Evolutionary conservation across 2,329 filamentous ascomycete species (phyloP), one percentile per base, ranked within the genome.

Genomic region (Beauveria varroae): DNA sequence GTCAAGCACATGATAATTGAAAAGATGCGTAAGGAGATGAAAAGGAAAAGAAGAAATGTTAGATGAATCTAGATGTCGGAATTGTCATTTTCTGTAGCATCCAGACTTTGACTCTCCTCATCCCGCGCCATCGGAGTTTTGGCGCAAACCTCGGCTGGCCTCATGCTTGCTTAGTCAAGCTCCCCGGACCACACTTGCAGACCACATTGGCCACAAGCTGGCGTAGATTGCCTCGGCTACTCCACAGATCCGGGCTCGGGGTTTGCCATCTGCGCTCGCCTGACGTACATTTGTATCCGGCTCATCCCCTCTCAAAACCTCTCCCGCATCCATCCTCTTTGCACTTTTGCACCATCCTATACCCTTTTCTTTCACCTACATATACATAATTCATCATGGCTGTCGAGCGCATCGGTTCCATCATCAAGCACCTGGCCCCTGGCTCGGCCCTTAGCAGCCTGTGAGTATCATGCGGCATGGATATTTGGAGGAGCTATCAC

Each of bases 351-450:
- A 46, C 55, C 40, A 54, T 51, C 24, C 61, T 20, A 51, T 24
- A 53, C 22, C 60, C 54, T 52, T 40, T 34, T 20, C 60, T 18
- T 40, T n/a, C n/a, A 51, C 8, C 16, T 26, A 34, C n/a, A 22
- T 14, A 57, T 24, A 57, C 44, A 50, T 57, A n/a, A 40, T 55
- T 63, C 74, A 81, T 68, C 69, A 95, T 93, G 90, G 88, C 91
- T 67, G 83, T 87, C 64, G 91, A 96, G 80, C 86, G 93, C 76
- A 86, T 98, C 68, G 89, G 85, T 70, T 93, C 89, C 67, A 89
- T 98, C 70, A 83, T 96, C 69, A 92, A 88, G 78, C 93, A 98
- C 75, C 81, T 97, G 72, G 81, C 88, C 63, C 89, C 91, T 56
- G 84, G 84, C 67, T 86, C 86, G 69, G 86, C 85, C 54, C 75